A percentile compares a stretch with the other conserved stretches of the same genome.
phyloP scores from a whole-genome alignment of 257 asterid genomes.

The Oldenlandia corymbosa region DNA sequence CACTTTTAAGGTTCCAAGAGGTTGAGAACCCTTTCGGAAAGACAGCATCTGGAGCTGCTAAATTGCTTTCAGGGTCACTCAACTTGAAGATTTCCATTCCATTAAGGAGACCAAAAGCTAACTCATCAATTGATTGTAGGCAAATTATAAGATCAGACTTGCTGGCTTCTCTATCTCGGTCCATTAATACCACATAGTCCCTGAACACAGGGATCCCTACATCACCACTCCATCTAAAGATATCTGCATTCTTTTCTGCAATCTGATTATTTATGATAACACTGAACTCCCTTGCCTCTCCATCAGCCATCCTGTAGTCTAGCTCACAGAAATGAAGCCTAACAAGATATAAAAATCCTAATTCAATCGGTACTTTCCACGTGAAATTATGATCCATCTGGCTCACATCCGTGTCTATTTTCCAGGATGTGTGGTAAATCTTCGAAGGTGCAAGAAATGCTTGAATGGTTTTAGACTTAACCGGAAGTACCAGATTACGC shows the following conservation, averaged over 20 bases:
- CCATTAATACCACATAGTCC: not conserved
- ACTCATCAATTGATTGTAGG: not conserved
- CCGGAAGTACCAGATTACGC: slow-evolving; percentile 10
- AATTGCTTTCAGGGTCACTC: not conserved
- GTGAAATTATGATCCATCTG: not conserved
- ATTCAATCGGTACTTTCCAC: not conserved
- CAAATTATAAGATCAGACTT: not conserved
- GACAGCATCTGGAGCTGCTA: not conserved
- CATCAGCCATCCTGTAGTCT: too few species aligned
- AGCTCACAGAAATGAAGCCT: not conserved
- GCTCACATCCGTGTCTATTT: too few species aligned
- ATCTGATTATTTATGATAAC: not conserved
- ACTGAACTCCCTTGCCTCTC: not conserved
- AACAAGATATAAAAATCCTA: not conserved
- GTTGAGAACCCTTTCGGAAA: not conserved
- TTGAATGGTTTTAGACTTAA: slow-evolving; percentile 7
- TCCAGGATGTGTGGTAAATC: slow-evolving; percentile 36
- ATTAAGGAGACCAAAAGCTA: not conserved
- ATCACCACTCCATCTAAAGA: not conserved
- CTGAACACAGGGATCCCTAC: not conserved
- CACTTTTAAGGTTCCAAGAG: not conserved
- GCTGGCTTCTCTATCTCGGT: not conserved
- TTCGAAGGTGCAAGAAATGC: slow-evolving; percentile 27
- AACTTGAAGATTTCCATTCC: slow-evolving; percentile 1
- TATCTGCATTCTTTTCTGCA: not conserved